A percentile compares a stretch with the other conserved stretches of the same genome.
Conservation (phyloP, 1,139 yeast species). For the Meyerozyma smithsonii region DNA sequence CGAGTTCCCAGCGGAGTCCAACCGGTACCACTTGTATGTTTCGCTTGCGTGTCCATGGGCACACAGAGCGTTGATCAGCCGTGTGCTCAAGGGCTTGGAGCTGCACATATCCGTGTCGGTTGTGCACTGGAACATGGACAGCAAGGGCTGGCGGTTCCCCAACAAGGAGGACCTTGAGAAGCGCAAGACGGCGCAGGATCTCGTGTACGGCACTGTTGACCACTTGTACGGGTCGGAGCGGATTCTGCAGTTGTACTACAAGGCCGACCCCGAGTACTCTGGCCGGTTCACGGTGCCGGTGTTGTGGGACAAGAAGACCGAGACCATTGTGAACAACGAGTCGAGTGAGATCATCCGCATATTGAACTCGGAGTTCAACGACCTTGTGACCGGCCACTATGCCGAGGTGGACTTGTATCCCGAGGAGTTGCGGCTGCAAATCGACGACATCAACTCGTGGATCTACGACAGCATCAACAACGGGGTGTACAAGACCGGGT, state of each 20-base stretch:
- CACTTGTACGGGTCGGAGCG: constrained; percentile 56
- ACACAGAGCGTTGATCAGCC: constrained; percentile 72
- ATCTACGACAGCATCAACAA: constrained; percentile 81
- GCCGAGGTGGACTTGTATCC: constrained; percentile 65
- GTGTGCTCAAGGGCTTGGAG: constrained; percentile 75
- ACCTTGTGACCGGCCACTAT: constrained; percentile 35
- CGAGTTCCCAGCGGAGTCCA: constrained; percentile 65
- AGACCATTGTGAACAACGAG: constrained; percentile 86
- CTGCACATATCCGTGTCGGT: constrained; percentile 62
- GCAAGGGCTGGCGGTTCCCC: constrained; percentile 79
- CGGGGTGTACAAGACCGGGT: constrained; percentile 93
- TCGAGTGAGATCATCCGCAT: constrained; percentile 85
- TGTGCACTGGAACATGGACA: constrained; percentile 87
- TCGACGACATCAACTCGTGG: constrained; percentile 82
- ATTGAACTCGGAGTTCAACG: constrained; percentile 66
- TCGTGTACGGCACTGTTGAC: constrained; percentile 59
- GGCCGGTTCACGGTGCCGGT: constrained; percentile 92
- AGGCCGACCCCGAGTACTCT: constrained; percentile 67
- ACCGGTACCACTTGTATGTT: constrained; percentile 83
- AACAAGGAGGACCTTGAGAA: constrained; percentile 23
- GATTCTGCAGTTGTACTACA: constrained; percentile 66
- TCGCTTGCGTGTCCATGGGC: constrained; percentile 96
- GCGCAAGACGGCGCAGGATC: constrained; percentile 28
- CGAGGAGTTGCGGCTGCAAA: constrained; percentile 40
- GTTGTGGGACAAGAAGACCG: constrained; percentile 79